Evolutionary conservation across 176 grass and related monocot species (phyloP).

Genomic region (Triticum aestivum): IWGSC_CS_RefSeq_v2.1 NC_057799.1:57552492-57552991

Average conservation of each 20-base stretch:
- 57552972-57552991: background rate
- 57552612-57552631: background rate
- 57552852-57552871: background rate
- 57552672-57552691: background rate
- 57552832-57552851: too few species aligned
- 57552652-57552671: background rate
- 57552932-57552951: background rate
- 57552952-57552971: background rate
- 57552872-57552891: background rate
- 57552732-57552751: slow-evolving; percentile 12
- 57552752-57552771: background rate
- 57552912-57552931: background rate
- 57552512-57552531: background rate
- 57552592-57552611: background rate
- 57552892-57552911: background rate
- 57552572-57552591: background rate
- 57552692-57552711: slow-evolving; percentile 16
- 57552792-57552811: background rate
- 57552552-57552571: too few species aligned
- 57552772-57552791: slow-evolving; percentile 11
- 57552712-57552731: background rate
- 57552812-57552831: too few species aligned
- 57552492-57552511: slow-evolving; percentile 14
- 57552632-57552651: background rate
- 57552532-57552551: too few species aligned